Base-by-base conservation (phyloP, 495 filamentous ascomycete species). In the Chaetomium cochliodes region DNA sequence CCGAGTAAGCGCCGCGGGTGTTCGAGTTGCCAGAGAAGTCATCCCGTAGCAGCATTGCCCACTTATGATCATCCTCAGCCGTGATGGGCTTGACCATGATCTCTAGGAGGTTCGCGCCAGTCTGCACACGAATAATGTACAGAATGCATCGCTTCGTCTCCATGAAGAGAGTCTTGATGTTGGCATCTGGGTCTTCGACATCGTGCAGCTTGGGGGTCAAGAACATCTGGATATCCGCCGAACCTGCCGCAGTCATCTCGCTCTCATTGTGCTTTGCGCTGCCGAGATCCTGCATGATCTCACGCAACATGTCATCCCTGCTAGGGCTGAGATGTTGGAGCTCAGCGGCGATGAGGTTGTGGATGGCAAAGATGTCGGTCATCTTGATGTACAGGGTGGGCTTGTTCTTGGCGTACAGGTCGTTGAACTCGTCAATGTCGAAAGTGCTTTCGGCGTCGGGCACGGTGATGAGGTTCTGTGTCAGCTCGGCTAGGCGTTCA, bases 381-480 rank as follows among this genome's bases (percentile, higher is more conserved):
- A 98, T 92, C 77, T 99, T 99, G 77, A 99, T 96, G 79, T 97
- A 99, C 22, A 99, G 81, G 3, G 93, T 98, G 3, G 94, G 94
- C 72, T 96, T 96, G 58, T 91, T 93, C 70, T 93, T 92, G 54
- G 93, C 89, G 70, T 97, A 98, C 28, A 98, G 85, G 71, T 99
- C 94, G 68, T 97, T 97, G 83, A 93, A 98, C 67, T 97, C 93
- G 72, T 98, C 94, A 72, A 98, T 97, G 73, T 97, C 96, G 73
- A 97, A 98, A 23, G 93, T 92, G 52, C 85, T 84, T 73, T 98
- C 96, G 3, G 90, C 89, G 69, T 91, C 88, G 53, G 90, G 88
- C 22, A 98, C 88, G 15, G 87, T 86, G 64, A 98, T 90, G 70
- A 99, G 85, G 79, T 80, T 68, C 60, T 72, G 68, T 33, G 91